A percentile compares a stretch with the other conserved stretches of the same genome.
These are phyloP conservation scores for Cyclospora cayetanensis DNA, from an alignment of 169 alveolate species.

Conservation along the genomic window DNA sequence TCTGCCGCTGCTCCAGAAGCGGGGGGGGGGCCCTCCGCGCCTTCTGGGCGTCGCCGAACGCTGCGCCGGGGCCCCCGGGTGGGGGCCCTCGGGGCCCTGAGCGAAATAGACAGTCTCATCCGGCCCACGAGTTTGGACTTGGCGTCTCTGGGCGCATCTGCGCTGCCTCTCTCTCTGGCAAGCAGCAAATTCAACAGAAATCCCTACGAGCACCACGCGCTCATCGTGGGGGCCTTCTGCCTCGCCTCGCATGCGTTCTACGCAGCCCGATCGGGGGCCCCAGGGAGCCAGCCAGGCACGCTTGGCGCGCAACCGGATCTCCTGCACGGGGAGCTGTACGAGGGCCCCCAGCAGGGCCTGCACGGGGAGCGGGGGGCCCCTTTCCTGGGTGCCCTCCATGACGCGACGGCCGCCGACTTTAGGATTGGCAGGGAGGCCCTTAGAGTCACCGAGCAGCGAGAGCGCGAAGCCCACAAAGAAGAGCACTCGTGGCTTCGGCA, in stretches of 20 bases:
- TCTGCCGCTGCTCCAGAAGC: neutral
- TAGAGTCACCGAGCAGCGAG: neutral
- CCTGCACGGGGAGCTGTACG: neutral
- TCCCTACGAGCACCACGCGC: neutral
- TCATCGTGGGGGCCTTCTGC: neutral
- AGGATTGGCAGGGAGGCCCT: neutral
- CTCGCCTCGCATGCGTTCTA: neutral
- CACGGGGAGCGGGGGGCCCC: constrained; percentile 23
- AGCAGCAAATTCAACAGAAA: constrained; percentile 5
- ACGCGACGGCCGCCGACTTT: neutral
- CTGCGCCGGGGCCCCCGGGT: constrained; percentile 26
- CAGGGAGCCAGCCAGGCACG: neutral
- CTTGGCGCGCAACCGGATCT: neutral
- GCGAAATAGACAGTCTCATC: neutral
- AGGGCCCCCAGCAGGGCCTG: neutral
- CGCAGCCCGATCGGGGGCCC: neutral
- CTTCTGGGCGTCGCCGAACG: neutral
- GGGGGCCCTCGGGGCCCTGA: constrained; percentile 4
- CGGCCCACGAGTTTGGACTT: neutral
- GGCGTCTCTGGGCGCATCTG: neutral
- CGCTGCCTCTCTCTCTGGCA: neutral
- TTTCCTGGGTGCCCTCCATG: neutral
- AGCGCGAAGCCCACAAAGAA: neutral
- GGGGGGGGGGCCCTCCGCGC: neutral
- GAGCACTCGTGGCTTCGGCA: neutral